Conservation (phyloP, 371 early-diverging fungal species). For the Rhizopus microsporus region DNA sequence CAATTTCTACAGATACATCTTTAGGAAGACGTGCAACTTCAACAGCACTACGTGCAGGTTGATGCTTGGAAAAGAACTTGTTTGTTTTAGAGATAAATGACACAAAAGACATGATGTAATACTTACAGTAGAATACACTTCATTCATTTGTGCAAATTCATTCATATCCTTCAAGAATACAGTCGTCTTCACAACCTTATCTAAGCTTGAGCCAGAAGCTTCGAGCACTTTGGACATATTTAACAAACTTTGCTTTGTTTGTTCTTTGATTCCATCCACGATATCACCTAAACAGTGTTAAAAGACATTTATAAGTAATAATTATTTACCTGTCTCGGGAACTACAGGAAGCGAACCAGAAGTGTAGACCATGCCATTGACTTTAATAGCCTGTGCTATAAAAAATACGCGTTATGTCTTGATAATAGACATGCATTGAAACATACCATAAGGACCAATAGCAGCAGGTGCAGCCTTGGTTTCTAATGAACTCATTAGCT, state of each 20-base stretch:
- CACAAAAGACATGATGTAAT: neutral
- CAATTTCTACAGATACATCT: conserved; percentile 74
- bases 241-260: conserved; percentile 65
- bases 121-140: conserved; percentile 1
- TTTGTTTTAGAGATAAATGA: neutral
- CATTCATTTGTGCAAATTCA: neutral
- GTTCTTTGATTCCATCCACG: conserved; percentile 41
- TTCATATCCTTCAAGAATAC: conserved; percentile 68
- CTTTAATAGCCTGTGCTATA: conserved; percentile 61
- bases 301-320: neutral
- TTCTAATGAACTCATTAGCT: neutral
- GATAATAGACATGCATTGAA: neutral
- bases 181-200: conserved; percentile 81
- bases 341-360: conserved; percentile 67
- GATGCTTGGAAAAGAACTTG: conserved; percentile 56
- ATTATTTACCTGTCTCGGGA: conserved; percentile 34
- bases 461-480: conserved; percentile 31
- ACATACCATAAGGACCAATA: conserved; percentile 37
- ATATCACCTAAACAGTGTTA: conserved; percentile 29
- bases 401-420: neutral
- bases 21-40: conserved; percentile 81
- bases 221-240: conserved; percentile 74
- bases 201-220: conserved; percentile 68
- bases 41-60: conserved; percentile 81
- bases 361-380: conserved; percentile 70